Conservation (phyloP, 1,139 yeast genomes). For the Suhomyces kunorum region DNA sequence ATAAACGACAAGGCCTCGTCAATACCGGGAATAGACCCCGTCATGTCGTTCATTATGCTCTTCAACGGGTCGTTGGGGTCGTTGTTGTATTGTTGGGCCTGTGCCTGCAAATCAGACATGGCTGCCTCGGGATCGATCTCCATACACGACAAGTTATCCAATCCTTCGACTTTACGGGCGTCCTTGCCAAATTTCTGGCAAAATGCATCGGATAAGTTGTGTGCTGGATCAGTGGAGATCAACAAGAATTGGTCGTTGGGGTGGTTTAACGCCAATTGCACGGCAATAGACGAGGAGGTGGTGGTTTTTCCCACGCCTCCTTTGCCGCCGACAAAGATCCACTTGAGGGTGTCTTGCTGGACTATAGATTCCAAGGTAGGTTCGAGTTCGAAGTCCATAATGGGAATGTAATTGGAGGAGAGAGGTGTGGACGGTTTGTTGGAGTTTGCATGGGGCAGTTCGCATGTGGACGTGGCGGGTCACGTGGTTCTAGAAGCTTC, state of each 20-base stretch:
- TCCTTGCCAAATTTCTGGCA: constrained; percentile 98
- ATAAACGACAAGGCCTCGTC: constrained; percentile 97
- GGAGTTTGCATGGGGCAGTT: no score
- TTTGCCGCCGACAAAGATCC: constrained; percentile 99
- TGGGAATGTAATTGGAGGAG: constrained; percentile 3
- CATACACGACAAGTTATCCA: constrained; percentile 89
- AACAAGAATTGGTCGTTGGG: constrained; percentile 79
- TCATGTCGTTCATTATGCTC: constrained; percentile 84
- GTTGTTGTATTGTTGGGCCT: constrained; percentile 54
- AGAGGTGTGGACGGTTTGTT: neutral
- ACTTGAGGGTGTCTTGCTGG: constrained; percentile 70
- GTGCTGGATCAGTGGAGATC: constrained; percentile 98
- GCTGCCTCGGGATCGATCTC: constrained; percentile 97
- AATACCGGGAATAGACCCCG: constrained; percentile 95
- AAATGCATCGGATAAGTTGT: constrained; percentile 93
- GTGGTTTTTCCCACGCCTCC: constrained; percentile 99
- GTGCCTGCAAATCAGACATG: constrained; percentile 80
- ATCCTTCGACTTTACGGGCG: constrained; percentile 89
- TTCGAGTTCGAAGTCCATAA: constrained; percentile 57
- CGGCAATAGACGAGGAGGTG: constrained; percentile 92
- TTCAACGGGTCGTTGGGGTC: constrained; percentile 64
- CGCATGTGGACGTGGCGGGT: constrained; percentile 2
- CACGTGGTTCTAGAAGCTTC: constrained; percentile 11
- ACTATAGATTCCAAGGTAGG: constrained; percentile 69
- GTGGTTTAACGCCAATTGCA: constrained; percentile 80